Evolutionary conservation across 1,139 yeast genomes (phyloP), one percentile per base, ranked within the genome.

Genomic region (Debaryomyces sp.): DNA sequence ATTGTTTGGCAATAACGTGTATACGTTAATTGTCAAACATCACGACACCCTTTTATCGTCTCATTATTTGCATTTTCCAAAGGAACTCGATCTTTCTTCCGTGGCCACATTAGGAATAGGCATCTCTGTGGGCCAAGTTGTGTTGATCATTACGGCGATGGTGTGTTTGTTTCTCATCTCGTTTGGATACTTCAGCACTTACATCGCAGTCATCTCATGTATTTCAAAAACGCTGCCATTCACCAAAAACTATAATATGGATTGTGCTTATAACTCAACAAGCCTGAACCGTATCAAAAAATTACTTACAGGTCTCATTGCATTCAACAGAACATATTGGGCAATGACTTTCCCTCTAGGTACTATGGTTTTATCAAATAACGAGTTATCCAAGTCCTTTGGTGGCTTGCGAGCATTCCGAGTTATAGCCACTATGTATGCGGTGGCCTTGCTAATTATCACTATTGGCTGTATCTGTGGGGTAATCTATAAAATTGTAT

Each of bases 321-420:
- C 60, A 42, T 89, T 84, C 71, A 75, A 78, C 50, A 78, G 43
- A 30, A 82, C 84, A 0, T 89, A 87, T 79, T 90, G 96, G 96
- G 84, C 91, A 27, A 81, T 88, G 75, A 87, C 96, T 53, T 91
- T 91, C 84, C 97, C 97, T 2, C 62, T 89, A 56, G 97, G 96
- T 2, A 89, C 97, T 0, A 85, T 88, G 85, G 73, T 86, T 0
- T 66, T 87, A 18, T 81, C 89, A 2, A 78, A 82, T 55, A 64
- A 73, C 18, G 79, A 81, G 56, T 62, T 89, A 24, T 81, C 74
- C 35, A 57, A 53, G 2, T 64, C 77, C 6, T 75, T 70, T 44
- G 75, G 78, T 6, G 71, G 71, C 1, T 69, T 83, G 55, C 61
- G 62, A 36, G 81, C 84, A 3, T 87, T 87, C 67, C 75, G 79